Evolutionary conservation across 2,329 filamentous ascomycete species (phyloP), one percentile per base, ranked within the genome.

Genomic region (Helicocarpus griseus): DNA sequence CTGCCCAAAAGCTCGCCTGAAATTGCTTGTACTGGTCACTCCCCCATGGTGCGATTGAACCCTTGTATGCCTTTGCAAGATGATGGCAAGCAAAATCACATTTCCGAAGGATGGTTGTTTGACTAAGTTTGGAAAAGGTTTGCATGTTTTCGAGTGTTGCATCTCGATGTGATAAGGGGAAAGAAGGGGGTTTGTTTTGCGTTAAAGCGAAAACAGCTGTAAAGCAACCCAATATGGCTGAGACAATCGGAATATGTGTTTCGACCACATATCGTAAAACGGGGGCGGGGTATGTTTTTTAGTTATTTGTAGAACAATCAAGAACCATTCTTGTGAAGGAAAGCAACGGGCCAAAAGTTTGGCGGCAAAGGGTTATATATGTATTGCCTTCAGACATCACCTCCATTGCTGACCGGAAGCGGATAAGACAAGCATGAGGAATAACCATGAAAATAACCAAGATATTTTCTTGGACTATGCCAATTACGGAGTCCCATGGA

Each of bases 1-100:
- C 54, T 1, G 67, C 66, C 67, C 68, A 69, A 52, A 66, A 69
- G 22, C 48, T 50, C 1, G 38, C 40, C 2, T 54, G 54, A 44
- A 53, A 57, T 19, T 24, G 17, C n/a, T 43, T 36, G 40, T 58
- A 61, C 14, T 31, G 41, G 3, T 41, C 14, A 8, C 29, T 46
- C 17, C 52, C 45, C 5, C 24, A 29, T 17, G 19, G 29, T 22
- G 29, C 21, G 19, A 47, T 17, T 35, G 11, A 35, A 19, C n/a
- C 44, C 21, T 14, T 7, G 44, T 47, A 47, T 22, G 14, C 17
- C 14, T 35, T 49, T 33, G 47, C 39, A 8, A 49, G 47, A 13
- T 49, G 31, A 17, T 8, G 6, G 24, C 47, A 49, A 4, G 22
- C 35, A 26, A 39, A 29, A 13, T 19, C 19, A 13, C 38, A 49